Evolutionary conservation across 2,329 filamentous ascomycete genomes (phyloP), one percentile per base, ranked within the genome.

Genomic region (Colletotrichum camelliae): DNA sequence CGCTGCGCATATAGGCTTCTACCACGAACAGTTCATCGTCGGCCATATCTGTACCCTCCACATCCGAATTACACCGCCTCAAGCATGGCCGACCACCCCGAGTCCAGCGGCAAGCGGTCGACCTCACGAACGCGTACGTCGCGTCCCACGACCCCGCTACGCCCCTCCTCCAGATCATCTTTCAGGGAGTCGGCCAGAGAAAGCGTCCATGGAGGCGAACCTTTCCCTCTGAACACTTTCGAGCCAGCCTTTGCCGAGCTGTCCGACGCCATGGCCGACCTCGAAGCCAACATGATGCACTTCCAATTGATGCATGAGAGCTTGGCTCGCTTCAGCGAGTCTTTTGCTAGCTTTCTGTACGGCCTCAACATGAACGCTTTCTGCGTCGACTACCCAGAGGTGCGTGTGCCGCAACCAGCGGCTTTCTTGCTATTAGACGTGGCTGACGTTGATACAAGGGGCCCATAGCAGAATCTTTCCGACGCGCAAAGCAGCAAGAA

Each of bases 301-400:
- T 93, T 99, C 79, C 96, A 98, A 84, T 88, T 98, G 77, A 97
- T 99, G 93, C 96, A 99, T 82, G 96, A 98, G 87, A 98, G 95
- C 81, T 86, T 99, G 79, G 92, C 95, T 29, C 92, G 97, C 31
- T 99, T 99, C 85, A 96, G 94, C 84, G 97, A 99, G 88, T 97
- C 94, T 82, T 99, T 99, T 85, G 96, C 96, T 1, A 95, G 94
- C 80, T 98, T 99, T 81, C 86, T 99, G 61, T 99, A 98, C 81
- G 97, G 97, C 3, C 85, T 99, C 83, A 98, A 98, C 82, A 98
- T 99, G 96, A 98, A 98, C 84, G 97, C 97, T 2, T 99, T 98
- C 83, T 98, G 96, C 84, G 96, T 98, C 37, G 97, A 99, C 84
- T 99, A 98, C 79, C 95, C 96, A 0, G 97, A 99, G 91, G 96